Percentiles rank a stretch among this genome's conserved stretches.
Conservation (phyloP, 179 eudicot genomes). For the Amaranthus tricolor region DNA sequence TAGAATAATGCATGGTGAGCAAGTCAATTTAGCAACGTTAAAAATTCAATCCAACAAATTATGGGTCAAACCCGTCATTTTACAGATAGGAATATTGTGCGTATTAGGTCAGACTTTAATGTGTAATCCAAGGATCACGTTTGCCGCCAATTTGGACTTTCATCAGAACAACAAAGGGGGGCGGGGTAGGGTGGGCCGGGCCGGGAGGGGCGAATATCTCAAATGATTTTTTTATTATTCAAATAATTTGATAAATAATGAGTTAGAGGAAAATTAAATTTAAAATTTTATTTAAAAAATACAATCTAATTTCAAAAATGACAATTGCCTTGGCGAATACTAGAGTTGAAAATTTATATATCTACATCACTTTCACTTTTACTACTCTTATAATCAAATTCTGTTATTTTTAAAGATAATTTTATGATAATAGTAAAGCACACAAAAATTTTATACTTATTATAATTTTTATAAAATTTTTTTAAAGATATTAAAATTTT, state of each 20-base stretch:
- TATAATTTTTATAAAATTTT: too few species aligned
- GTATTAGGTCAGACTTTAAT: conserved; percentile 19
- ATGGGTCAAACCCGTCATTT: conserved; percentile 17
- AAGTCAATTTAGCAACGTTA: conserved; percentile 14
- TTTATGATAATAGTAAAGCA: too few species aligned
- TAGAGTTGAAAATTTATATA: neutral
- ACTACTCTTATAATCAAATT: too few species aligned
- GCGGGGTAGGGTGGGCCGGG: too few species aligned
- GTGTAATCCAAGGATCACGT: conserved; percentile 11
- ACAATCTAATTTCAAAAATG: too few species aligned
- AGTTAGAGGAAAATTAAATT: neutral
- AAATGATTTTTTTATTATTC: neutral
- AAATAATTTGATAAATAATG: neutral
- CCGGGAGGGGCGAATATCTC: neutral
- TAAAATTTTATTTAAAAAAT: neutral
- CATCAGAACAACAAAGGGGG: neutral
- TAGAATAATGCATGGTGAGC: neutral
- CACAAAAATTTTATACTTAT: too few species aligned
- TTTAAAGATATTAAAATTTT: too few species aligned
- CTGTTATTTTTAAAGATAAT: too few species aligned
- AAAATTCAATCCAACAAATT: neutral
- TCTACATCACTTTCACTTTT: too few species aligned
- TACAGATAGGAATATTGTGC: neutral
- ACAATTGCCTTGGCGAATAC: too few species aligned
- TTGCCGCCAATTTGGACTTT: conserved; percentile 32